phyloP scores from a whole-genome alignment of 768 basidiomycete species.

The Termitomyces sp. region DNA sequence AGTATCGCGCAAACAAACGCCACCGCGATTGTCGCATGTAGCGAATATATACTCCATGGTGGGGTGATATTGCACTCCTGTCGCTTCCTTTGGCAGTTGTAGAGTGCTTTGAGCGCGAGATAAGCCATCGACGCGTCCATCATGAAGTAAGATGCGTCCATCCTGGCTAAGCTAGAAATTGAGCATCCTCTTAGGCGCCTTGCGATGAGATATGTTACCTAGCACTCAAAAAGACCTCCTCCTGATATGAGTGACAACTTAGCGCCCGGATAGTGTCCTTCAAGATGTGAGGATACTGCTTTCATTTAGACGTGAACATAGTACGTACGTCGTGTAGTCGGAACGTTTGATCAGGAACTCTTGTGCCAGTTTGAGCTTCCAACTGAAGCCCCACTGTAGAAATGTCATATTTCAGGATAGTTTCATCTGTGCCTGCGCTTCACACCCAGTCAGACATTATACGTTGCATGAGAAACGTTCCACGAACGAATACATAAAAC shows the following conservation, averaged over 20 bases:
- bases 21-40: slow-evolving; percentile 58
- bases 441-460: slow-evolving; percentile 5
- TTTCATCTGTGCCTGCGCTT: slow-evolving; percentile 57
- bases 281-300: not conserved
- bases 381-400: slow-evolving; percentile 31
- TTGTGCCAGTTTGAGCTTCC: slow-evolving; percentile 10
- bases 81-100: slow-evolving; percentile 55
- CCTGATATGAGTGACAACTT: slow-evolving; percentile 63
- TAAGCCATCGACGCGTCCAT: slow-evolving; percentile 41
- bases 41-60: slow-evolving; percentile 65
- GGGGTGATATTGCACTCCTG: slow-evolving; percentile 68
- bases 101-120: slow-evolving; percentile 49
- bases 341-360: slow-evolving; percentile 24
- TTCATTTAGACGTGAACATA: not conserved
- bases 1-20: slow-evolving; percentile 64
- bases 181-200: slow-evolving; percentile 7
- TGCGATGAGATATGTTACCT: slow-evolving; percentile 40
- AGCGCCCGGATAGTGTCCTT: slow-evolving; percentile 69
- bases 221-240: slow-evolving; percentile 69
- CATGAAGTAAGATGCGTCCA: slow-evolving; percentile 63
- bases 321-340: slow-evolving; percentile 27
- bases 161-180: slow-evolving; percentile 52
- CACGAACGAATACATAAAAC: slow-evolving; percentile 15
- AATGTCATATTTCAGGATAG: slow-evolving; percentile 54
- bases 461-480: slow-evolving; percentile 7